A percentile compares a stretch with the other conserved stretches of the same genome.
Conservation (phyloP, 1,284 basidiomycete genomes). For the Trametes polyzona region DNA sequence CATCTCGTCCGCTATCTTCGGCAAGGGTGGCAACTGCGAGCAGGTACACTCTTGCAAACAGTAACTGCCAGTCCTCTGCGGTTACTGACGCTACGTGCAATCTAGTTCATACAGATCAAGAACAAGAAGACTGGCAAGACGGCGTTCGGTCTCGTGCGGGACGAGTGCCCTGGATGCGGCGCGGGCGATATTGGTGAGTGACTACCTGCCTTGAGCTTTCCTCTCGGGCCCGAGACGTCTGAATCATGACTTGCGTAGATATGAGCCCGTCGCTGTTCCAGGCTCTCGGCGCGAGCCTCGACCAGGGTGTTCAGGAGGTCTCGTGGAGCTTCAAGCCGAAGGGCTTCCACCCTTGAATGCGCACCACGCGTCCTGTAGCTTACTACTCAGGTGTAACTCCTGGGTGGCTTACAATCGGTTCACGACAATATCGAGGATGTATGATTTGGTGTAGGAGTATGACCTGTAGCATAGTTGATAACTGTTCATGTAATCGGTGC, state of each 20-base stretch:
- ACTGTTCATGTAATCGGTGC: neutral
- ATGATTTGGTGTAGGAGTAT: neutral
- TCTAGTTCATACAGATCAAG: slow-evolving; percentile 33
- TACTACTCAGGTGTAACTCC: neutral
- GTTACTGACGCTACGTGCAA: neutral
- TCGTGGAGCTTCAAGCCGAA: slow-evolving; percentile 32
- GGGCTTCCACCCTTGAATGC: slow-evolving; percentile 18
- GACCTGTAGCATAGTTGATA: slow-evolving; percentile 6
- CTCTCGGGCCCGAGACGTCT: neutral
- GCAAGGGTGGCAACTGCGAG: slow-evolving; percentile 39
- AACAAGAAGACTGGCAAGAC: slow-evolving; percentile 37
- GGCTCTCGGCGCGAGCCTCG: slow-evolving; percentile 27
- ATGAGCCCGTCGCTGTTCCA: slow-evolving; percentile 35
- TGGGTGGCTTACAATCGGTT: neutral
- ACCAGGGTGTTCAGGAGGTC: slow-evolving; percentile 32
- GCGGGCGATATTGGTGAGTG: slow-evolving; percentile 36
- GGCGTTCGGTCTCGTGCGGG: slow-evolving; percentile 35
- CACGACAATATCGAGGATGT: neutral
- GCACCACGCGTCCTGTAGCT: neutral
- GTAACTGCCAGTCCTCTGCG: neutral
- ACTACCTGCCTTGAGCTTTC: neutral
- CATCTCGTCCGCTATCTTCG: slow-evolving; percentile 37
- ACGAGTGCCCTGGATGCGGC: slow-evolving; percentile 39
- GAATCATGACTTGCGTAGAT: slow-evolving; percentile 19
- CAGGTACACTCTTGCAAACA: slow-evolving; percentile 31